A percentile compares a stretch with the other conserved stretches of the same genome.
Conservation (phyloP, 257 asterid genomes). For the Knoxia roxburghii region DNA sequence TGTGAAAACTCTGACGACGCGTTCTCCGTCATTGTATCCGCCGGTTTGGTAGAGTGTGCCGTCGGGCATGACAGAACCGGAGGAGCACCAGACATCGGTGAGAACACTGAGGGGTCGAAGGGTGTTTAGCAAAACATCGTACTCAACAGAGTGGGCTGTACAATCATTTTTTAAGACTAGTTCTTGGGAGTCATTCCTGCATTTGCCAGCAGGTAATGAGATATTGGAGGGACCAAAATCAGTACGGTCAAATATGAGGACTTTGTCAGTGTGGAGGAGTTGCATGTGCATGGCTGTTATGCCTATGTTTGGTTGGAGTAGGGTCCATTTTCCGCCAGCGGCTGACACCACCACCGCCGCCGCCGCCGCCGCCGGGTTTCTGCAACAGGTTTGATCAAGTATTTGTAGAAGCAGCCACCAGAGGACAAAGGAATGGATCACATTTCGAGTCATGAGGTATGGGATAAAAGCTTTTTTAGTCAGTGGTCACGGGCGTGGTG, state of each 20-base stretch:
- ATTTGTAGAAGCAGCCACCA: constrained; percentile 8
- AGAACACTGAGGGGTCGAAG: constrained; percentile 37
- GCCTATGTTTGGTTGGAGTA: constrained; percentile 32
- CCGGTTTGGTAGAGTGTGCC: constrained; percentile 43
- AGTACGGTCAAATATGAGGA: constrained; percentile 44
- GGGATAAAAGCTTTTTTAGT: neutral
- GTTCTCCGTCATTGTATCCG: constrained; percentile 43
- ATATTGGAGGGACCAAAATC: constrained; percentile 44
- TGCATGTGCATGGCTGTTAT: constrained; percentile 62
- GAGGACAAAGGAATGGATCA: constrained; percentile 17
- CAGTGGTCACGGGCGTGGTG: too few relatives aligned
- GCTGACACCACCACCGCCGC: constrained; percentile 18
- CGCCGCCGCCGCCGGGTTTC: neutral
- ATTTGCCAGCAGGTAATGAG: constrained; percentile 31
- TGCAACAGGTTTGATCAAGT: neutral
- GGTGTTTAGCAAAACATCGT: constrained; percentile 30
- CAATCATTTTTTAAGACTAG: constrained; percentile 24
- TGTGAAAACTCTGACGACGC: constrained; percentile 18
- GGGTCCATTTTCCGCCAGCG: constrained; percentile 38
- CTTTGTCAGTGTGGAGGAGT: constrained; percentile 43
- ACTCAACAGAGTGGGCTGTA: constrained; percentile 51
- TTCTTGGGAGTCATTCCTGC: constrained; percentile 32
- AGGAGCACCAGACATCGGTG: constrained; percentile 49
- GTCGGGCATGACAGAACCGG: too few relatives aligned
- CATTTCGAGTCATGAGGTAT: constrained; percentile 20